These are phyloP conservation scores for Penicillium freii DNA, from an alignment of 2,329 filamentous ascomycete genomes.

Conservation along the genomic window DNA sequence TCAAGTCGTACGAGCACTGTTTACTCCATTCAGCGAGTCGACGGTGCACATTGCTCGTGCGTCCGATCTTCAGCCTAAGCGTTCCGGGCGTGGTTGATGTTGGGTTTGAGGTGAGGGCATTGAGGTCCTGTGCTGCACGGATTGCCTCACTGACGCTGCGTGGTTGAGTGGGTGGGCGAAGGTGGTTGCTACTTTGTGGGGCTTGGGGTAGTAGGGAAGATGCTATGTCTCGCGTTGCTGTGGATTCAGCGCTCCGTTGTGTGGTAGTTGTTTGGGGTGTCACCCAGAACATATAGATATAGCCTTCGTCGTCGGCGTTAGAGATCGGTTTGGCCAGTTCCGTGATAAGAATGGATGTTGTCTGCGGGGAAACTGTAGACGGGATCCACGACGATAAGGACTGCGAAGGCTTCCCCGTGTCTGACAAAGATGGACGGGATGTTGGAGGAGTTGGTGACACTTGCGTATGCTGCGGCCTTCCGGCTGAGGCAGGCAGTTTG, in stretches of 20 bases:
- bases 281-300: conserved; percentile 99
- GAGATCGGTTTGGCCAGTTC: conserved; percentile 78
- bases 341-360: conserved; percentile 66
- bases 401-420: conserved; percentile 26
- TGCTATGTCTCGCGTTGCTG: conserved; percentile 57
- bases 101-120: conserved; percentile 32
- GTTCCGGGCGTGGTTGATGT: conserved; percentile 51
- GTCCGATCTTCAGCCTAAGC: conserved; percentile 65
- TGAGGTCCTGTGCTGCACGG: conserved; percentile 36
- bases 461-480: conserved; percentile 7
- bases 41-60: conserved; percentile 78
- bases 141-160: conserved; percentile 40
- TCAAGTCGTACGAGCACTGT: conserved; percentile 87
- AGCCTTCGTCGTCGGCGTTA: conserved; percentile 73
- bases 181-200: conserved; percentile 6
- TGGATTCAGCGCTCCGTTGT: conserved; percentile 22
- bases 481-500: conserved; percentile 1
- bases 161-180: conserved; percentile 24
- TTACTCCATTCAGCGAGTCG: conserved; percentile 89
- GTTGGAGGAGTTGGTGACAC: conserved; percentile 11
- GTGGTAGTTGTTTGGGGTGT: conserved; percentile 60
- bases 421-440: conserved; percentile 14
- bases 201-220: conserved; percentile 58
- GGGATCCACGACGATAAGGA: conserved; percentile 68
- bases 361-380: conserved; percentile 62